phyloP scores from a whole-genome alignment of 345 rosid species.

The Hypericum perforatum region DNA sequence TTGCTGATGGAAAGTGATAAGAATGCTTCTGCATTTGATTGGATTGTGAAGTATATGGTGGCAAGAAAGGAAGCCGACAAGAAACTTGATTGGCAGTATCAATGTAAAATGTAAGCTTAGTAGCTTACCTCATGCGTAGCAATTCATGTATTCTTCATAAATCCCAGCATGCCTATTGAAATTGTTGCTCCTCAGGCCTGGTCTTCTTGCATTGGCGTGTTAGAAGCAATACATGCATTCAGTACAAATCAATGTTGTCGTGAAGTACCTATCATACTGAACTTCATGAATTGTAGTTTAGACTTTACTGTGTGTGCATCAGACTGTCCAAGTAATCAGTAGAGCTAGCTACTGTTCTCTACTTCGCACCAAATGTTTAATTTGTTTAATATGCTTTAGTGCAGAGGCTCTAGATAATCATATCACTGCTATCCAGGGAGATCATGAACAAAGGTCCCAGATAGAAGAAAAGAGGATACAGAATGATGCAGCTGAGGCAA shows the following conservation, averaged over 20 bases:
- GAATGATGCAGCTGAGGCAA: constrained; percentile 87
- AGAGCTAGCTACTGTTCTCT: neutral
- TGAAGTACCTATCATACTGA: too few species aligned
- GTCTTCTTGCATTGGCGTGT: too few species aligned
- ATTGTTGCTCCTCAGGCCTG: too few species aligned
- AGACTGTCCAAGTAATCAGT: too few species aligned
- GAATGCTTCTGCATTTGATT: constrained; percentile 38
- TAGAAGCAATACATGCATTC: too few species aligned
- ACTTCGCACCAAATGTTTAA: neutral
- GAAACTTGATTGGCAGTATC: constrained; percentile 72
- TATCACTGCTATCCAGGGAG: constrained; percentile 72
- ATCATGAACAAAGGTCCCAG: constrained; percentile 72
- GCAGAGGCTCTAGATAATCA: constrained; percentile 94
- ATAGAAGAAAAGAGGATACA: constrained; percentile 79
- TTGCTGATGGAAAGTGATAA: constrained; percentile 42
- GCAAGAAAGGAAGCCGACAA: constrained; percentile 63
- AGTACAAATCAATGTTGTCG: too few species aligned
- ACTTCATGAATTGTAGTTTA: too few species aligned
- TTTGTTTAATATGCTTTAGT: constrained; percentile 27
- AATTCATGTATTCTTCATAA: constrained; percentile 1
- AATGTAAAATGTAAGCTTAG: constrained; percentile 59
- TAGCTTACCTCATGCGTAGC: constrained; percentile 11
- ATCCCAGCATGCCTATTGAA: neutral
- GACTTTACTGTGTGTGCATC: too few species aligned
- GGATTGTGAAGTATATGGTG: constrained; percentile 52